A percentile compares a stretch with the other conserved stretches of the same genome.
Conservation (phyloP, 2,329 filamentous ascomycete genomes). For the Rutstroemia sp. region DNA sequence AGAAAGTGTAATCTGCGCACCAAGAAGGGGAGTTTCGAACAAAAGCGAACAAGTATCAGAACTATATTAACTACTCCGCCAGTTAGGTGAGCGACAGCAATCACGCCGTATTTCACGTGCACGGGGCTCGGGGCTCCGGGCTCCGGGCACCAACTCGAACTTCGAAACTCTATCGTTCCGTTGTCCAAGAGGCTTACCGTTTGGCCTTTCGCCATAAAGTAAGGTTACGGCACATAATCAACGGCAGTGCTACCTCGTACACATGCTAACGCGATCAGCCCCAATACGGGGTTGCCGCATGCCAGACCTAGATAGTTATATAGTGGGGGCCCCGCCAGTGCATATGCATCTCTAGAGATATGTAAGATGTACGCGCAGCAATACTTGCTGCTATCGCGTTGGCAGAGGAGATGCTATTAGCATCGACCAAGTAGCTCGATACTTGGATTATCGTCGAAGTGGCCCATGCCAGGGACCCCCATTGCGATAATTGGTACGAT, state of each 20-base stretch:
- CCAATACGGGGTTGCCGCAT: conserved; percentile 41
- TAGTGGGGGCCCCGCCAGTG: conserved; percentile 39
- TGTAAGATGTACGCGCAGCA: conserved; percentile 28
- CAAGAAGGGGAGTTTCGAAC: no score
- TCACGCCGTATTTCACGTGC: no score
- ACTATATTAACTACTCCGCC: no score
- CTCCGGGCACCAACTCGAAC: no score
- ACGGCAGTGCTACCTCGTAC: conserved; percentile 27
- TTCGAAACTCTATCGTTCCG: no score
- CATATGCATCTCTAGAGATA: conserved; percentile 23
- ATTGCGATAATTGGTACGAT: conserved; percentile 37
- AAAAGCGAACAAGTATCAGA: no score
- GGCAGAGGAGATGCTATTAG: conserved; percentile 30
- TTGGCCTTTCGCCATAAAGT: no score
- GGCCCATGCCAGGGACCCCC: conserved; percentile 34
- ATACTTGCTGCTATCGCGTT: conserved; percentile 33
- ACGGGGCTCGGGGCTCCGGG: no score
- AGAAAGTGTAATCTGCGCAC: no score
- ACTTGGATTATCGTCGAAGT: conserved; percentile 32
- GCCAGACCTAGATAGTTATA: conserved; percentile 34
- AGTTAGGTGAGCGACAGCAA: no score
- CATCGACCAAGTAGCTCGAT: conserved; percentile 40
- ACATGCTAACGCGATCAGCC: conserved; percentile 39
- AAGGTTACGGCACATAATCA: background rate
- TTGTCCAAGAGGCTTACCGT: no score